Evolutionary conservation across 2,329 filamentous ascomycete species (phyloP).

Genomic region (Ophiosphaerella herpotricha): DNA sequence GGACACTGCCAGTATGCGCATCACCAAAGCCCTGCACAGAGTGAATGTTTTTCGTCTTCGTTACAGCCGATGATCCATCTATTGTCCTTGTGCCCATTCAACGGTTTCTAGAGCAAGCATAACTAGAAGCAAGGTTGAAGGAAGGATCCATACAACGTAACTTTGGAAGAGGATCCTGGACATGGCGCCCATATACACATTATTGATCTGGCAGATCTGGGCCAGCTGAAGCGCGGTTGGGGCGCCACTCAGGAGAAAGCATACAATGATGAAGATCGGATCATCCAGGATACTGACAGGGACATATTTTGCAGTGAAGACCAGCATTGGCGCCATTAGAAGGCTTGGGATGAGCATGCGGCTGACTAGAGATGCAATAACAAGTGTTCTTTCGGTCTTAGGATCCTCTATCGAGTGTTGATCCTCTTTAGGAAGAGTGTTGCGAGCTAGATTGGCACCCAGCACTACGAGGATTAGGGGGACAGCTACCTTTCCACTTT

Average conservation of each 20-base stretch:
- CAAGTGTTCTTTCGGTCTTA: constrained; percentile 71
- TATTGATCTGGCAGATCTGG: constrained; percentile 98
- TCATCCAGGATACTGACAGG: constrained; percentile 94
- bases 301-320: constrained; percentile 84
- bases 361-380: constrained; percentile 82
- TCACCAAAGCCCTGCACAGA: too few species aligned
- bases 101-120: constrained; percentile 91
- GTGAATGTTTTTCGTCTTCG: too few species aligned
- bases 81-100: constrained; percentile 70
- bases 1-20: too few species aligned
- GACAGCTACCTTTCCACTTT: constrained; percentile 88
- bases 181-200: constrained; percentile 95
- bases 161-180: constrained; percentile 91
- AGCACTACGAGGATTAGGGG: constrained; percentile 94
- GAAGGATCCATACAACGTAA: constrained; percentile 95
- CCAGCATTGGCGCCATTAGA: constrained; percentile 89
- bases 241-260: constrained; percentile 92
- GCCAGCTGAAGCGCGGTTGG: constrained; percentile 92
- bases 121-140: constrained; percentile 87
- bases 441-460: constrained; percentile 90
- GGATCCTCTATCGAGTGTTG: constrained; percentile 71
- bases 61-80: too few species aligned
- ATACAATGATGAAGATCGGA: constrained; percentile 97
- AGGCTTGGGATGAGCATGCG: constrained; percentile 92
- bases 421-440: constrained; percentile 75